Evolutionary conservation across 768 basidiomycete genomes (phyloP), one percentile per base, ranked within the genome.

Genomic region (Leccinum disarticulatum): DNA sequence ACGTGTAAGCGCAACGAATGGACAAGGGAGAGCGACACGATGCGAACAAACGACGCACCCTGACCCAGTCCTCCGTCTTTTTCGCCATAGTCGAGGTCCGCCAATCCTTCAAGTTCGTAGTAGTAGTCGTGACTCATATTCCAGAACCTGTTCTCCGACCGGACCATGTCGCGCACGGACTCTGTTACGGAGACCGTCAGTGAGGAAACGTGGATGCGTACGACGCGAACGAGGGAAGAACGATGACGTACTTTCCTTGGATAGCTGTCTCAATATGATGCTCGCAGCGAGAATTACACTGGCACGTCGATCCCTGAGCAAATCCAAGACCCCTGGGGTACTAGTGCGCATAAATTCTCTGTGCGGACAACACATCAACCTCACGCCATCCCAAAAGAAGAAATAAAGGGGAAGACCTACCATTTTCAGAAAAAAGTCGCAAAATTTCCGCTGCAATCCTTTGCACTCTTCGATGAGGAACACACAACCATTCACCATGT

Each of bases 41-140:
- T n/a, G 41, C n/a, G 17, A 41, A 41, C 10, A 27, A 33, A 17
- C 4, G 8, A 52, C 52, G 35, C 28, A 71, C 70, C 56, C 17
- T 48, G 54, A 3, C 55, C 54, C 0, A 63, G 63, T 2, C 64
- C 56, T 56, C 33, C 61, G 4, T 51, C 55, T 43, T 59, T 61
- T 25, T 62, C 59, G 35, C 63, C 64, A 25, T 62, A 61, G 2
- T 59, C 50, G 46, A 71, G 59, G 8, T 60, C 35, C n/a, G 2
- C 30, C 3, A 70, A 55, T 10, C 54, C 60, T 1, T 65, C 56
- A n/a, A n/a, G n/a, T n/a, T n/a, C n/a, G n/a, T n/a, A n/a, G 7
- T 70, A 66, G 54, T 68, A 71, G 4, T 68, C 56, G 4, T 61
- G 25, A 15, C 66, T 64, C 60, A 72, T 36, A 0, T 60, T 13